Evolutionary conservation across 2,329 filamentous ascomycete genomes (phyloP).

Genomic region (Phaeophleospora eucalypticola): DNA sequence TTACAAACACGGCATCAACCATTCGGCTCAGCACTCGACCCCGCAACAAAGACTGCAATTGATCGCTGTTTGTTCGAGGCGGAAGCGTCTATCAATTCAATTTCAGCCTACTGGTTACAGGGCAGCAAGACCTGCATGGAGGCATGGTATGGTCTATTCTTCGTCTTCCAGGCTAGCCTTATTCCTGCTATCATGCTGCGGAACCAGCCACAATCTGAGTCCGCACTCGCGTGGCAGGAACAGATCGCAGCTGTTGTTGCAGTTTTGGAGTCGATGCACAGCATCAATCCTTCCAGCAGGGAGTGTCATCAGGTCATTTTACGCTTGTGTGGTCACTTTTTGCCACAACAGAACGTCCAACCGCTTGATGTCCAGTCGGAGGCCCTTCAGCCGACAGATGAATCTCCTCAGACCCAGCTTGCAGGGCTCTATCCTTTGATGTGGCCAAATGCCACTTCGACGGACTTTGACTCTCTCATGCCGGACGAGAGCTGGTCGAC

Average conservation of each 20-base stretch:
- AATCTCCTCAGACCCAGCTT: slow-evolving; percentile 43
- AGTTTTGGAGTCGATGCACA: slow-evolving; percentile 37
- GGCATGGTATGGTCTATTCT: slow-evolving; percentile 48
- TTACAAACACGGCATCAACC: slow-evolving; percentile 22
- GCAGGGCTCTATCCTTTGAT: slow-evolving; percentile 44
- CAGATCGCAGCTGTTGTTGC: slow-evolving; percentile 40
- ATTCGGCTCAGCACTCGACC: slow-evolving; percentile 6
- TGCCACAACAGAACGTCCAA: slow-evolving; percentile 11
- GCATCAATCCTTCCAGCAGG: slow-evolving; percentile 39
- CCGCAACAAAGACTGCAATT: slow-evolving; percentile 26
- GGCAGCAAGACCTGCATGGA: slow-evolving; percentile 39
- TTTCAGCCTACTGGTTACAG: slow-evolving; percentile 38
- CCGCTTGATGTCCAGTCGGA: not conserved
- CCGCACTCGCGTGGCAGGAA: slow-evolving; percentile 39
- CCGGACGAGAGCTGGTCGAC: slow-evolving; percentile 21
- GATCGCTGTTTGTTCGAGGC: slow-evolving; percentile 43
- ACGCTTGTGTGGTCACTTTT: slow-evolving; percentile 39
- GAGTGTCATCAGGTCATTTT: slow-evolving; percentile 43
- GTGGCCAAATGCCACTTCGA: slow-evolving; percentile 40
- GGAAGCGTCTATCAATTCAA: slow-evolving; percentile 39
- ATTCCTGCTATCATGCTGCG: slow-evolving; percentile 48
- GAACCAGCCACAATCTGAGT: slow-evolving; percentile 38
- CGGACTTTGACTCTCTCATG: slow-evolving; percentile 22
- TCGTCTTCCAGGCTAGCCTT: slow-evolving; percentile 48
- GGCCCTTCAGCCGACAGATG: slow-evolving; percentile 26